phyloP scores from a whole-genome alignment of 2,329 filamentous ascomycete species.

The Xylariaceae sp. region DNA sequence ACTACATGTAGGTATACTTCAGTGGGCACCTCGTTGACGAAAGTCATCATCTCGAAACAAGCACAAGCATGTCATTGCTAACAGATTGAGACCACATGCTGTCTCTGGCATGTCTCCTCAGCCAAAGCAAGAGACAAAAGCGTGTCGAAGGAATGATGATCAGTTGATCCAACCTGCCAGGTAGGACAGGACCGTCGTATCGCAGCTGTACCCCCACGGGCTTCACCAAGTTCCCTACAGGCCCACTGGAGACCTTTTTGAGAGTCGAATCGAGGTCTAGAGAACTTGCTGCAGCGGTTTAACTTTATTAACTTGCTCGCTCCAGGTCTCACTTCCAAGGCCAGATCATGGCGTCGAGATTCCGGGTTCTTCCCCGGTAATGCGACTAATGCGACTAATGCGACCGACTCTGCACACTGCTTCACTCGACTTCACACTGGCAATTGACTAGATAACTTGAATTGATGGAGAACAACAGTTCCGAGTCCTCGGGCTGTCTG shows the following conservation, averaged over 20 bases:
- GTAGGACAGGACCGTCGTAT: conserved; percentile 8
- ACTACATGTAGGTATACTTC: background rate
- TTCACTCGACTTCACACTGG: too few relatives aligned
- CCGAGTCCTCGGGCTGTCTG: too few relatives aligned
- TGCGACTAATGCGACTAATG: conserved; percentile 1
- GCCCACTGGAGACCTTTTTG: too few relatives aligned
- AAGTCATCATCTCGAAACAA: too few relatives aligned
- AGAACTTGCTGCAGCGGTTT: conserved; percentile 4
- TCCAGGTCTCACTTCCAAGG: background rate
- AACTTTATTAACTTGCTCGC: background rate
- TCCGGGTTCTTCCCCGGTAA: background rate
- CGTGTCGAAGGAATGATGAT: conserved; percentile 3
- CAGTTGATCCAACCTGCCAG: background rate
- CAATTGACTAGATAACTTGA: too few relatives aligned
- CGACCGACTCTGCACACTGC: too few relatives aligned
- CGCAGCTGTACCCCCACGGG: conserved; percentile 4
- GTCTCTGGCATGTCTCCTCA: conserved; percentile 4
- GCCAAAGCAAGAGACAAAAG: background rate
- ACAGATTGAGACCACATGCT: conserved; percentile 7
- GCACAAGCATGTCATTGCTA: background rate
- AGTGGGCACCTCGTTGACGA: background rate
- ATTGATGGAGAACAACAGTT: too few relatives aligned
- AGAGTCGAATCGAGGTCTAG: too few relatives aligned
- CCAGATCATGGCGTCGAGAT: too few relatives aligned
- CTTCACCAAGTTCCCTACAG: too few relatives aligned